phyloP scores from a whole-genome alignment of 495 filamentous ascomycete species.

The Xylaria cubensis region DNA sequence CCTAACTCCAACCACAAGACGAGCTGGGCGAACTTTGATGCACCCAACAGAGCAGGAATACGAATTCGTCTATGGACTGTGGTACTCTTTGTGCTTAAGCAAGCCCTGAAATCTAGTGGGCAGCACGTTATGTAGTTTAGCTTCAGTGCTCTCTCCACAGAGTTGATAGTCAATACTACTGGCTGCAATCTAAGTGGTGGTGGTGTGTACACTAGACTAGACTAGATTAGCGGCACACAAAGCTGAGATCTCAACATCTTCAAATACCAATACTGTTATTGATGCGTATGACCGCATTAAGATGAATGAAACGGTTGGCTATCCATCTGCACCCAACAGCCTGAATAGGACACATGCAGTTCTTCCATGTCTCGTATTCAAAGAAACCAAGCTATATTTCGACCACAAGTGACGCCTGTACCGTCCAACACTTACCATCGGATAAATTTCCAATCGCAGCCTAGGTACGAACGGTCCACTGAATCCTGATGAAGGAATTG shows the following conservation, averaged over 20 bases:
- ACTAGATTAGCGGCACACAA: neutral
- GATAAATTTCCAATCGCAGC: neutral
- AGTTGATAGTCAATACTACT: neutral
- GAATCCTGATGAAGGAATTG: neutral
- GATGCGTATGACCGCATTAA: neutral
- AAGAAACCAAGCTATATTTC: neutral
- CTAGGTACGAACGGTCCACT: neutral
- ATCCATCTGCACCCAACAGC: neutral
- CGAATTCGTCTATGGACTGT: neutral
- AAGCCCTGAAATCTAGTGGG: neutral
- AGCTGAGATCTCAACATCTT: neutral
- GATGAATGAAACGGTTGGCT: neutral
- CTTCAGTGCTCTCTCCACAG: conserved; percentile 1
- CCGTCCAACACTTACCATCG: neutral
- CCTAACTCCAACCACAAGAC: neutral
- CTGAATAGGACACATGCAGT: neutral
- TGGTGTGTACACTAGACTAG: neutral
- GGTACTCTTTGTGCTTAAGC: neutral
- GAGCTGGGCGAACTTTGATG: neutral
- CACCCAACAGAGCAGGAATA: neutral
- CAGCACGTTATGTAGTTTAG: neutral
- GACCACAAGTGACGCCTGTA: neutral
- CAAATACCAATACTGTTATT: neutral
- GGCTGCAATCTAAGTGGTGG: neutral
- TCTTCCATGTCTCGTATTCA: neutral